Conservation (phyloP, 2,329 filamentous ascomycete genomes). For the Cladobotryum protrusum region DNA sequence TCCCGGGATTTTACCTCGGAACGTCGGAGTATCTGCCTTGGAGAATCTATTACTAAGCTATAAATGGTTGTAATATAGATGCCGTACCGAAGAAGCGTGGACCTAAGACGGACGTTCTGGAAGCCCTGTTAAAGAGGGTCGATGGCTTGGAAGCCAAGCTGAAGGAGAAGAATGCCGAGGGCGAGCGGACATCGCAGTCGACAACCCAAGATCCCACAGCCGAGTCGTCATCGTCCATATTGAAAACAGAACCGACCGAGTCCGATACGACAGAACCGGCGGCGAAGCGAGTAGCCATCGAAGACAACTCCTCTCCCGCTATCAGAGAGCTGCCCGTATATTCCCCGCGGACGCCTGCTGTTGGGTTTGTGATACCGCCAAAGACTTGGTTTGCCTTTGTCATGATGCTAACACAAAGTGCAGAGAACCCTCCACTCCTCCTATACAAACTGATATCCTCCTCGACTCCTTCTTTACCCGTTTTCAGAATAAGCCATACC, state of each 20-base stretch:
- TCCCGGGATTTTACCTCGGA: background rate
- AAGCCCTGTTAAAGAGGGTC: constrained; percentile 76
- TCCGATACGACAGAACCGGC: constrained; percentile 27
- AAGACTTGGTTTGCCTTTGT: background rate
- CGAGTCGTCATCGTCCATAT: background rate
- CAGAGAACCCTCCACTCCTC: constrained; percentile 41
- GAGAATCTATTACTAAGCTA: background rate
- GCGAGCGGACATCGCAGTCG: constrained; percentile 15
- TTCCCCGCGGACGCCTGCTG: constrained; percentile 3
- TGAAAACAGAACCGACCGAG: background rate
- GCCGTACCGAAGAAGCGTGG: constrained; percentile 85
- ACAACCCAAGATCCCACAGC: constrained; percentile 14
- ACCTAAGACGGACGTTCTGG: constrained; percentile 82
- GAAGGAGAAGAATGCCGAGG: constrained; percentile 55
- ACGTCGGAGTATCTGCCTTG: background rate
- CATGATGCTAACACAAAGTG: background rate
- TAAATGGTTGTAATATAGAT: constrained; percentile 38
- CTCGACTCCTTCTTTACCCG: constrained; percentile 75
- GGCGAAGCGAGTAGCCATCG: constrained; percentile 34
- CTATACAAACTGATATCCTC: constrained; percentile 53
- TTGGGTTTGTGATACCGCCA: background rate
- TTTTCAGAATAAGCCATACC: constrained; percentile 75
- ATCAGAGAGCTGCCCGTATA: constrained; percentile 9
- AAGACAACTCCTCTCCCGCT: constrained; percentile 23
- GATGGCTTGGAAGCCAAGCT: constrained; percentile 78